Base-by-base conservation (phyloP, 169 alveolate genomes). In the Ichthyophthirius multifiliis region DNA sequence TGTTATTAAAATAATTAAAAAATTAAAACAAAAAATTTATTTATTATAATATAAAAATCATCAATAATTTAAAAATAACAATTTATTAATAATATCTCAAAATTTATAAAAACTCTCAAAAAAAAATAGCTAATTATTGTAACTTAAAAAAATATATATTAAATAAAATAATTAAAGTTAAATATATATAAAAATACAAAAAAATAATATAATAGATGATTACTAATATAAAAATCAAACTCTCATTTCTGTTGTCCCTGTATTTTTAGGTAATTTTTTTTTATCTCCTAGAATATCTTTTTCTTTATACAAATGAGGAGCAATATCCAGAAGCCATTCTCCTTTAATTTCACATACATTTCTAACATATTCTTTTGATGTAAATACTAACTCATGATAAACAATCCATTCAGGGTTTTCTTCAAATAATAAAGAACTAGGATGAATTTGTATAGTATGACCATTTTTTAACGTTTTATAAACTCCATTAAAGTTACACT, bases 341-440 rank as follows among this genome's bases (percentile, higher is more conserved):
- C 98, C 97, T 46, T 95, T 82, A 4, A 98, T 94, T 77, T 98
- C 99, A 76, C 94, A 90, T 44, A 96, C 95, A 82, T 96, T 92
- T 71, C 99, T 91, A 99, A 98, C 97, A 92, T 92, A 98, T 79
- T 98, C 99, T 86, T 97, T 98, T 4, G 98, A 92, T 1, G 99
- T 98, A 84, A 90, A 94, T 30, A 98, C 99, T 67, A 98, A 90
- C 84, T 98, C 99, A 65, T 97, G 96, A 85, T 98, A 98, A n/a
- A 97, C 91, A 20, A 98, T 97, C 81, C 93, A 90, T 67, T 87
- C 89, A 43, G 99, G 98, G 45, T 90, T 90, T 65, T 92, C 94
- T 74, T 96, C 96, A 78, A 97, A 97, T 80, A 98, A 74, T 5
- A 95, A 85, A 18, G 99, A 95, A 43, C 96, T 94, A 6, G 99